Evolutionary conservation across 73 alveolate species (phyloP), one percentile per base, ranked within the genome.

Genomic region (Blepharisma japonicum): DNA sequence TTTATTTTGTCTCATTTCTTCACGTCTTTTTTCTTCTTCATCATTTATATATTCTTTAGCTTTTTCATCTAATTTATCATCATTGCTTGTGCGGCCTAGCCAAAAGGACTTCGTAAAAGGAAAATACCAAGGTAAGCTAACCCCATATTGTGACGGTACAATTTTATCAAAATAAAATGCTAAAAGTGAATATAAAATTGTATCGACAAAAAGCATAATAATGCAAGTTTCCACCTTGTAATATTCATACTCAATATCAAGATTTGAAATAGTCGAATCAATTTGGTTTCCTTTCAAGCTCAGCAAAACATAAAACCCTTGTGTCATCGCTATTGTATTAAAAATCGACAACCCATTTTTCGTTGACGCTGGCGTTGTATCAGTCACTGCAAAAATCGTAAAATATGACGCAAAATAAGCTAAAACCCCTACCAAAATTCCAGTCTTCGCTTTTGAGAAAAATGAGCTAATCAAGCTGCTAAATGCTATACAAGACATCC

Each of bases 71-170:
- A 39, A 61, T 14, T 14, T 61, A 8, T 61, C 48, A 3, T 53
- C 27, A 14, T 61, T 61, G 47, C 46, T 25, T 25, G 74, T 14
- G 5, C 23, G 55, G 11, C 85, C 61, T 6, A 81, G 18, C 94
- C 94, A 87, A 61, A 42, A 87, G 25, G 61, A 7, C 18, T 56
- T 45, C 11, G 84, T 55, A 14, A 78, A 76, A 46, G 81, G 83
- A 80, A 89, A 92, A 78, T 89, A 89, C 96, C 96, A 92, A 20
- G 87, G 87, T 55, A 78, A 71, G 55, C 93, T 74, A 0, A 90
- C 83, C 20, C 98, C 98, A 80, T 55, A 88, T 11, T 89, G 92
- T n/a, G 92, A 84, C 0, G 91, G 86, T 6, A 92, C 77, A 14
- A 89, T 81, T 77, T 91, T 84, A 39, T 78, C 90, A 18, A 91